Evolutionary conservation across 139 green algal species (phyloP).

Genomic region (Closterium sp.): DNA sequence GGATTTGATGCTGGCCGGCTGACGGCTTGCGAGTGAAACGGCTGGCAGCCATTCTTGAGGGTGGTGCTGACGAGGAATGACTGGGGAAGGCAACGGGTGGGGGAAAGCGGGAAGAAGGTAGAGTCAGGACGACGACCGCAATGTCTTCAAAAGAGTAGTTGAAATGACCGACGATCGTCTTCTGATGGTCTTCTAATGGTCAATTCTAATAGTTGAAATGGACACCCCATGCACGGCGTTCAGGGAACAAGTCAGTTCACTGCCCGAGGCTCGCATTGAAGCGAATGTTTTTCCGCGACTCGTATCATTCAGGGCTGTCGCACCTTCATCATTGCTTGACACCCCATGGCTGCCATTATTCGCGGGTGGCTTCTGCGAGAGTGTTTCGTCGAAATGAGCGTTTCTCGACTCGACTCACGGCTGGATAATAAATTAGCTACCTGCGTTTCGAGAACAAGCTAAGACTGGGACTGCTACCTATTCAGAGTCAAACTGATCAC

Average conservation of each 20-base stretch:
- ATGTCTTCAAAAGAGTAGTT: background rate
- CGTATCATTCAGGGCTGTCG: background rate
- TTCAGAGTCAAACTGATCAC: too few species aligned
- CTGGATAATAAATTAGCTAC: background rate
- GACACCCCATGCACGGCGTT: background rate
- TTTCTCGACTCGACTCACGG: background rate
- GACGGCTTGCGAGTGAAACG: background rate
- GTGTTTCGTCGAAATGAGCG: background rate
- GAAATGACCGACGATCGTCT: too few species aligned
- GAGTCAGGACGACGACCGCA: background rate
- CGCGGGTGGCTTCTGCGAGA: background rate
- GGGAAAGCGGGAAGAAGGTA: background rate
- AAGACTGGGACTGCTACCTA: too few species aligned
- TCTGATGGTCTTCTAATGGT: too few species aligned
- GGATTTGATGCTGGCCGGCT: background rate
- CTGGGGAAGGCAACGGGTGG: background rate
- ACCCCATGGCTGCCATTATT: background rate
- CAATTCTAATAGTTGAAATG: too few species aligned
- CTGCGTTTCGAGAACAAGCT: too few species aligned
- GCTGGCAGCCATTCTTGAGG: background rate
- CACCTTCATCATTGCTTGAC: background rate
- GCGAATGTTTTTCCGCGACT: too few species aligned
- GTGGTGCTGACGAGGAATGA: constrained; percentile 4
- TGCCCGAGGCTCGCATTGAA: background rate
- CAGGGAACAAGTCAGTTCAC: background rate